phyloP scores from a whole-genome alignment of 2,329 filamentous ascomycete species.

The Clarireedia paspali region DNA sequence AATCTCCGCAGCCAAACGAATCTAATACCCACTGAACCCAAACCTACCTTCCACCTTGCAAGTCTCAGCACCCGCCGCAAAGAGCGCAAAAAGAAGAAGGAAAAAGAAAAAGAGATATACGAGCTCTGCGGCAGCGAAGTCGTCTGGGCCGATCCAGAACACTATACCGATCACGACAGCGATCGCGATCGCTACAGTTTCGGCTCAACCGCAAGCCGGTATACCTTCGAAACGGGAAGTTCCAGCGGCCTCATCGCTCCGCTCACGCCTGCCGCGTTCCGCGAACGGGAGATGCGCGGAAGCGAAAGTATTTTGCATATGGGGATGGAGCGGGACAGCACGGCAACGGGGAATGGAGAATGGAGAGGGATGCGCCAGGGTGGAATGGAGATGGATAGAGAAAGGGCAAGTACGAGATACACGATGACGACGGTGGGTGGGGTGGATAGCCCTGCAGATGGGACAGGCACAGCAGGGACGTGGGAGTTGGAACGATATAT shows the following conservation, averaged over 20 bases:
- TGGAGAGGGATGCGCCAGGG: conserved; percentile 3
- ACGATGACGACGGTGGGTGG: background rate
- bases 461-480: background rate
- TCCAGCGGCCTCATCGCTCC: background rate
- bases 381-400: background rate
- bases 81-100: conserved; percentile 4
- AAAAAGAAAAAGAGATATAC: conserved; percentile 2
- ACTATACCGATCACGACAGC: background rate
- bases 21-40: background rate
- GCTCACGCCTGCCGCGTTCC: background rate
- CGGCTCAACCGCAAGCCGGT: background rate
- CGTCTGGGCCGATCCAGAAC: background rate
- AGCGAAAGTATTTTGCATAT: conserved; percentile 1
- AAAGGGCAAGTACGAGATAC: background rate
- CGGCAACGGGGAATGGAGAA: background rate
- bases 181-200: background rate
- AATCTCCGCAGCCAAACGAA: background rate
- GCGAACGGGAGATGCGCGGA: background rate
- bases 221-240: background rate
- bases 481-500: conserved; percentile 6
- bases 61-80: conserved; percentile 5
- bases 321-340: background rate
- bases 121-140: conserved; percentile 5
- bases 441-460: background rate
- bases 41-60: conserved; percentile 5